Base-by-base conservation (phyloP, 441 rosid species). In the Theobroma grandiflorum region DNA sequence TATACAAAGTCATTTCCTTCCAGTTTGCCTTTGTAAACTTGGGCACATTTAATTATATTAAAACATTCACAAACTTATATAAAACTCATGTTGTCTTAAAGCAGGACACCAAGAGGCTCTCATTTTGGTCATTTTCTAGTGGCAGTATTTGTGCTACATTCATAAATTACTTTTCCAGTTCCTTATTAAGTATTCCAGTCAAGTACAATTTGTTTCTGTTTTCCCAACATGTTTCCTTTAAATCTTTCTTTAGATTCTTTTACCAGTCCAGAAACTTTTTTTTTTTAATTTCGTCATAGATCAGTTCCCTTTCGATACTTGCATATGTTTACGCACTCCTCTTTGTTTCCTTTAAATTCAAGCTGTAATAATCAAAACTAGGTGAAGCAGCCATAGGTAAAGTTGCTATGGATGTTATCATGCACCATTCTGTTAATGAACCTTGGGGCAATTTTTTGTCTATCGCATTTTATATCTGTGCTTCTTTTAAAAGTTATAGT, bases 71-170 rank as follows among this genome's bases (percentile, higher is more conserved):
- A 87, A 90, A 81, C 94, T 92, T 87, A 92, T 90, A 77, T 88
- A 85, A 84, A 88, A 88, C 96, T 96, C 91, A 86, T 96, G 91
- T 96, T 94, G 91, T 94, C 95, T 96, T 90, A 92, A 94, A 96
- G 93, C 99, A 96, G 99, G 99, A 89, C 88, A 83, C 87, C 92
- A 82, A 92, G n/a, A 97, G 98, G 97, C 97, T 95, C 98, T 94
- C 95, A 87, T 90, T 91, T 88, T 91, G 88, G 93, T 89, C 85
- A 82, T 83, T 87, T 86, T 80, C 90, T 77, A 47, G 90, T 87
- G 86, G 92, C 95, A 61, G 86, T 89, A 80, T 20, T 81, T 82
- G 80, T 82, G 90, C 94, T 90, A 85, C 96, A 81, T 76, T 83
- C 83, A 59, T 85, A 70, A 88, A 82, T 86, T 88, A 79, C 83